Percentiles rank a stretch among this genome's conserved stretches.
phyloP scores from a whole-genome alignment of 2,329 filamentous ascomycete genomes.

The Pyrenochaeta sp. region DNA sequence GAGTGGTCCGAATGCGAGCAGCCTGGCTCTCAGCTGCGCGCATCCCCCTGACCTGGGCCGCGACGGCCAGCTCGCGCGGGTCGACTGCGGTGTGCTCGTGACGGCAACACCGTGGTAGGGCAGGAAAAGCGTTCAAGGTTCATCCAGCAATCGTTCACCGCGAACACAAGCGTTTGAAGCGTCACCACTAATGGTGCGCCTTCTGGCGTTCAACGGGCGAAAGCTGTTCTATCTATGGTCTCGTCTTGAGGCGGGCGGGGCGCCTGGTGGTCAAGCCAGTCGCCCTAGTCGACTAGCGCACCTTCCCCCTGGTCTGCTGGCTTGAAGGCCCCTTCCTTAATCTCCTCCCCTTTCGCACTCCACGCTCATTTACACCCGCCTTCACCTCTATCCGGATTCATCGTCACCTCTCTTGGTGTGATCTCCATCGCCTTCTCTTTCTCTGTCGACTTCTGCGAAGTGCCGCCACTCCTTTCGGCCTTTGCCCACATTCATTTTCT shows the following conservation, averaged over 20 bases:
- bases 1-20: conserved; percentile 17
- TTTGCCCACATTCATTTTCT: conserved; percentile 51
- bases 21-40: conserved; percentile 14
- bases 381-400: conserved; percentile 44
- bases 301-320: conserved; percentile 33
- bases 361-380: conserved; percentile 47
- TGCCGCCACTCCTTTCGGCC: conserved; percentile 54
- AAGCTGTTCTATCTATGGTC: conserved; percentile 26
- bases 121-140: conserved; percentile 11
- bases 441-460: conserved; percentile 50
- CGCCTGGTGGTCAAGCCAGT: conserved; percentile 18
- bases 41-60: conserved; percentile 17
- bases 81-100: conserved; percentile 2
- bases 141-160: conserved; percentile 21
- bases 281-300: conserved; percentile 24
- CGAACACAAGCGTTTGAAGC: conserved; percentile 22
- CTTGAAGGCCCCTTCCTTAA: conserved; percentile 44
- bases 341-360: conserved; percentile 43
- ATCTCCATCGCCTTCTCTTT: conserved; percentile 49
- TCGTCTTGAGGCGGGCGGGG: conserved; percentile 18
- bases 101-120: conserved; percentile 1
- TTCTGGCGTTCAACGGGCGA: conserved; percentile 30
- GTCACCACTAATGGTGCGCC: conserved; percentile 23
- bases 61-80: conserved; percentile 8
- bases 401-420: conserved; percentile 48